Evolutionary conservation across 345 rosid genomes (phyloP).

Genomic region (Gossypium raimondii): DNA sequence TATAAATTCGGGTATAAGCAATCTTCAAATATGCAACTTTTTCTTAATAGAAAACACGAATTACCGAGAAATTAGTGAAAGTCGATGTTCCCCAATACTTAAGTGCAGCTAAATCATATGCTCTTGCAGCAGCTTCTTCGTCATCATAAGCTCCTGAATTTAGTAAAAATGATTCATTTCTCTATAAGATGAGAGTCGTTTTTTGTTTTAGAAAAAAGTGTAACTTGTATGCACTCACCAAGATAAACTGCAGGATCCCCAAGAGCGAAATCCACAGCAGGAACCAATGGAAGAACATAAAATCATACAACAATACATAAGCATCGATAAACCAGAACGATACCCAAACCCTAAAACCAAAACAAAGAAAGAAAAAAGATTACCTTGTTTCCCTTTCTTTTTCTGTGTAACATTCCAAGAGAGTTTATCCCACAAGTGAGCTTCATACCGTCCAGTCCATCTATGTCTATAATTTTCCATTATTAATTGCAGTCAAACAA

Average conservation of each 20-base stretch:
- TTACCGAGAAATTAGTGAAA: constrained; percentile 58
- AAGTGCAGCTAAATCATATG: constrained; percentile 63
- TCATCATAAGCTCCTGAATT: constrained; percentile 59
- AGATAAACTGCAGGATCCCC: constrained; percentile 46
- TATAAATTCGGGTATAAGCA: not conserved
- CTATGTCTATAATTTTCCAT: constrained; percentile 38
- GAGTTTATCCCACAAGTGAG: constrained; percentile 69
- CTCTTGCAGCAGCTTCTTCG: constrained; percentile 71
- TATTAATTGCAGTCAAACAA: not conserved
- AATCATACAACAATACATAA: not conserved
- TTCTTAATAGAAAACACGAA: too few relatives aligned
- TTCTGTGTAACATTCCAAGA: constrained; percentile 66
- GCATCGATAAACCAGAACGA: not conserved
- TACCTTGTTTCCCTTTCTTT: constrained; percentile 74
- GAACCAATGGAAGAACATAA: constrained; percentile 16
- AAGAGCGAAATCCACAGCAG: constrained; percentile 13
- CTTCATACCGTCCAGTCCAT: constrained; percentile 69
- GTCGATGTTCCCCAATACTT: constrained; percentile 67
- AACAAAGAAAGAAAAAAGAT: not conserved
- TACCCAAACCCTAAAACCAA: not conserved
- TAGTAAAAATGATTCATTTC: not conserved
- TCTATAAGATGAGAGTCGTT: not conserved
- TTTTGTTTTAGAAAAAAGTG: too few relatives aligned
- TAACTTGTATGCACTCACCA: constrained; percentile 32
- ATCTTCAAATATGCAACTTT: not conserved